phyloP scores from a whole-genome alignment of 441 rosid genomes.

The Aleurites moluccanus region DNA sequence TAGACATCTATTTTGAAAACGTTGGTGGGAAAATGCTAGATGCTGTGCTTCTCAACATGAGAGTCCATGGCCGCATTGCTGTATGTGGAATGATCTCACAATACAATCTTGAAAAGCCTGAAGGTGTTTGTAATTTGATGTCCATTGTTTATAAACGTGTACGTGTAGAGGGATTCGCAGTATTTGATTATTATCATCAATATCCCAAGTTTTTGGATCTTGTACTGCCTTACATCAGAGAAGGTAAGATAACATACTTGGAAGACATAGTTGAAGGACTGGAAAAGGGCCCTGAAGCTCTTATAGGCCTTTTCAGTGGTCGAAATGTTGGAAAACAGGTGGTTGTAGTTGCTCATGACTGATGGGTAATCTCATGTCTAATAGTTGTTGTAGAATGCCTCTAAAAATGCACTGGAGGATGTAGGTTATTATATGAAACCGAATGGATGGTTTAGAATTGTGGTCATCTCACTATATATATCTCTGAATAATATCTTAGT shows the following conservation, averaged over 20 bases:
- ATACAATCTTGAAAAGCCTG: conserved; percentile 13
- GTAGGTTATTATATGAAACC: no score
- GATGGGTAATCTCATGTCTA: not conserved
- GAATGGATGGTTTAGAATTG: no score
- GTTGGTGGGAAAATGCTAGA: conserved; percentile 33
- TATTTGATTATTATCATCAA: not conserved
- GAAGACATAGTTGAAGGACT: conserved; percentile 9
- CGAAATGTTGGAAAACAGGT: conserved; percentile 1
- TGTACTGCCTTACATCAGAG: conserved; percentile 22
- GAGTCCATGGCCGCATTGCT: not conserved
- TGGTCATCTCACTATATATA: no score
- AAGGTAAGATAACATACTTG: conserved; percentile 19
- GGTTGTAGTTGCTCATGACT: conserved; percentile 3
- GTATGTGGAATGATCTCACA: conserved; percentile 30
- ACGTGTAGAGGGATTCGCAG: not conserved
- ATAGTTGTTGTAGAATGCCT: no score
- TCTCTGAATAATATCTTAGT: no score
- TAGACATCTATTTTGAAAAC: conserved; percentile 28
- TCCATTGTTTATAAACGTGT: not conserved
- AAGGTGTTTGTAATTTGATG: conserved; percentile 19
- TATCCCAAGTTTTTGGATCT: conserved; percentile 18
- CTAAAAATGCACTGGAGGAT: no score
- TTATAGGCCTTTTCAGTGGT: not conserved
- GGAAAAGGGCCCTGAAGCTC: conserved; percentile 21
- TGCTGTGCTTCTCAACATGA: conserved; percentile 27